Percentiles rank a stretch among this genome's conserved stretches.
Evolutionary conservation across 2,329 filamentous ascomycete genomes (phyloP).

Genomic region (Phyllosticta citribraziliensis): DNA sequence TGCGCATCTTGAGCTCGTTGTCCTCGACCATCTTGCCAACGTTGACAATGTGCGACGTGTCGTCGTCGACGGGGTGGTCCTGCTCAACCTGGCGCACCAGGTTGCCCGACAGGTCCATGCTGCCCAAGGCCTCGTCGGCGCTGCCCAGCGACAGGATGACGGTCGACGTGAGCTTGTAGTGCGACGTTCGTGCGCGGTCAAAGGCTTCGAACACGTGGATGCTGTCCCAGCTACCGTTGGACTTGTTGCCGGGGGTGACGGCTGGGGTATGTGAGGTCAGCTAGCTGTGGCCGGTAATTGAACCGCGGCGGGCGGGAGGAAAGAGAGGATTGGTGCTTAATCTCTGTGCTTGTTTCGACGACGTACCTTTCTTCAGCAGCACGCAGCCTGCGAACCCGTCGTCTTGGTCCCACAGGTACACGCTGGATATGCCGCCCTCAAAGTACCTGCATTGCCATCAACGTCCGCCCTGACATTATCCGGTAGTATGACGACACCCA

Average conservation of each 20-base stretch:
- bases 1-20: conserved; percentile 99
- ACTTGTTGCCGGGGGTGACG: conserved; percentile 54
- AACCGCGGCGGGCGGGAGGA: background rate
- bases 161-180: conserved; percentile 96
- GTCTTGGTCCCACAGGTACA: conserved; percentile 97
- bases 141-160: conserved; percentile 84
- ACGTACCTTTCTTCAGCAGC: conserved; percentile 81
- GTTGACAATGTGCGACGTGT: conserved; percentile 91
- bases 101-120: conserved; percentile 89
- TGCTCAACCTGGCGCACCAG: conserved; percentile 96
- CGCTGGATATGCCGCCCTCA: conserved; percentile 88
- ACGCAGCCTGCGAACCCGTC: conserved; percentile 97
- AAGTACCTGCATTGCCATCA: conserved; percentile 53
- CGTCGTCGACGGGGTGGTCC: conserved; percentile 79
- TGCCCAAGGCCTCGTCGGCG: conserved; percentile 57
- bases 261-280: conserved; percentile 37
- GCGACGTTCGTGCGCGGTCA: conserved; percentile 80
- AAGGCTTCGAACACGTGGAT: conserved; percentile 98
- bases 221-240: conserved; percentile 85
- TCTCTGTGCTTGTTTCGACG: background rate
- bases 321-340: background rate
- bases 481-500: conserved; percentile 29
- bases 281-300: background rate
- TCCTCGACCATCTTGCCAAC: conserved; percentile 91
- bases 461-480: background rate